Conservation (phyloP, 441 rosid genomes). For the Brassica hybrid region DNA sequence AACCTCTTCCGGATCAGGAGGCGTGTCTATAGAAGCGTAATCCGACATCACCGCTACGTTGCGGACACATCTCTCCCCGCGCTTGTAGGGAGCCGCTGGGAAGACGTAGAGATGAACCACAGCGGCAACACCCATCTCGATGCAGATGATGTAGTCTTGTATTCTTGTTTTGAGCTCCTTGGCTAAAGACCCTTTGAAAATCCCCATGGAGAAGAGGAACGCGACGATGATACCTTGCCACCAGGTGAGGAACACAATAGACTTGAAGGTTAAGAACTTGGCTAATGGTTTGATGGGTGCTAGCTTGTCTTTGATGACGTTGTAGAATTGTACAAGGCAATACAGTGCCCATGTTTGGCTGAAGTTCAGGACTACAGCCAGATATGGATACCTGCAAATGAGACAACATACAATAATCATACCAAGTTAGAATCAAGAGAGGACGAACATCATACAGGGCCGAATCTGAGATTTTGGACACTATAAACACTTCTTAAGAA, state of each 20-base stretch:
- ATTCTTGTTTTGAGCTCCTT: conserved; percentile 89
- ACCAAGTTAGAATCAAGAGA: conserved; percentile 4
- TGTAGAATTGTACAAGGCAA: conserved; percentile 94
- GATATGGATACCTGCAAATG: conserved; percentile 85
- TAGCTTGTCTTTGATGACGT: conserved; percentile 82
- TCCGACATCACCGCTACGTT: conserved; percentile 92
- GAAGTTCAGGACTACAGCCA: conserved; percentile 94
- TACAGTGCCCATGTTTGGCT: conserved; percentile 98
- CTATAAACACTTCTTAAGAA: no score
- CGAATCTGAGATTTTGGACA: no score
- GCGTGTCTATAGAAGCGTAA: conserved; percentile 86
- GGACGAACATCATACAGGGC: no score
- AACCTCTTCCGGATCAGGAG: conserved; percentile 94
- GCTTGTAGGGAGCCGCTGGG: conserved; percentile 90
- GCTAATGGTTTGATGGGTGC: conserved; percentile 93
- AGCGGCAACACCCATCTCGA: conserved; percentile 98
- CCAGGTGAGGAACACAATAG: conserved; percentile 97
- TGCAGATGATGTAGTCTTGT: conserved; percentile 95
- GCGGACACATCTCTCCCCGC: conserved; percentile 97
- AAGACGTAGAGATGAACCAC: conserved; percentile 91
- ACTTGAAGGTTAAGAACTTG: conserved; percentile 90
- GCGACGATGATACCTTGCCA: conserved; percentile 98
- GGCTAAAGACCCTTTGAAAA: conserved; percentile 83
- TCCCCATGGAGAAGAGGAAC: conserved; percentile 93
- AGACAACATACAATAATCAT: no score